phyloP scores from a whole-genome alignment of 2,329 filamentous ascomycete species.

The Botrytis fragariae region DNA sequence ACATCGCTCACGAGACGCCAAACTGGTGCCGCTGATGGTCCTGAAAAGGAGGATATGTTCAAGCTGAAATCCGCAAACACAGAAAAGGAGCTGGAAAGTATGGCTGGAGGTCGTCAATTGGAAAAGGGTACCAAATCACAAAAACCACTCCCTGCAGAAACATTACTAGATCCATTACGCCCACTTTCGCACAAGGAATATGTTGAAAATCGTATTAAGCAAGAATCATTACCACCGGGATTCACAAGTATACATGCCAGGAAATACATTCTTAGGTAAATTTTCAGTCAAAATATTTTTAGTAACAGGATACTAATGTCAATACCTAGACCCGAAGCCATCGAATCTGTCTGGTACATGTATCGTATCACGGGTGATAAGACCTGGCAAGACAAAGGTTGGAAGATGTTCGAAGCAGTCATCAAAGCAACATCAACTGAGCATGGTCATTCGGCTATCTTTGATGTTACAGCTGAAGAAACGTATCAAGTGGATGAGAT shows the following conservation, averaged over 20 bases:
- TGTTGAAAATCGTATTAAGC: conserved; percentile 47
- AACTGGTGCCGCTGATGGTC: neutral
- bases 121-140: conserved; percentile 17
- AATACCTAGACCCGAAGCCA: conserved; percentile 57
- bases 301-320: conserved; percentile 5
- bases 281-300: neutral
- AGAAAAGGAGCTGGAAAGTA: conserved; percentile 28
- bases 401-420: conserved; percentile 79
- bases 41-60: conserved; percentile 11
- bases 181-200: conserved; percentile 53
- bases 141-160: conserved; percentile 11
- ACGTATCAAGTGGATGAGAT: conserved; percentile 58
- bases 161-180: conserved; percentile 28
- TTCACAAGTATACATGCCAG: conserved; percentile 47
- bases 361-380: conserved; percentile 83
- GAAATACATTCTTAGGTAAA: conserved; percentile 63
- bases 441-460: conserved; percentile 67
- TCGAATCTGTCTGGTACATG: conserved; percentile 86
- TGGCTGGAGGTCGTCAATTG: conserved; percentile 24
- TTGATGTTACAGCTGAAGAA: conserved; percentile 54
- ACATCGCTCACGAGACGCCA: conserved; percentile 17
- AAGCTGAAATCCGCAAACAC: conserved; percentile 24
- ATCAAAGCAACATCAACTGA: conserved; percentile 63
- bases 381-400: conserved; percentile 75
- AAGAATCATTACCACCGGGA: conserved; percentile 49